Percentiles rank a stretch among this genome's conserved stretches.
Conservation (phyloP, 768 basidiomycete genomes). For the Leccinum sublutescens region DNA sequence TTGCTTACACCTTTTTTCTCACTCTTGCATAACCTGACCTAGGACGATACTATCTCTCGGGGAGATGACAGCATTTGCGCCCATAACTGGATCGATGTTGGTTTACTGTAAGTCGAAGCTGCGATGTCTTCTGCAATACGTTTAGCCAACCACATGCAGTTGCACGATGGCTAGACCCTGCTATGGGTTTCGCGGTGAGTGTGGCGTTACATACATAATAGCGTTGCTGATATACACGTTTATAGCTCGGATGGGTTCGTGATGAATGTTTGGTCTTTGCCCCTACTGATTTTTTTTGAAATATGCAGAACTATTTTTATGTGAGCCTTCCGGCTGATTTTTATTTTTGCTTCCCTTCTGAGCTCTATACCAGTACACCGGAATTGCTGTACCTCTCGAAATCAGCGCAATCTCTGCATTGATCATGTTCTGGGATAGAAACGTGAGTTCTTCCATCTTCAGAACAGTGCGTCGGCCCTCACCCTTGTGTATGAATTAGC, state of each 20-base stretch:
- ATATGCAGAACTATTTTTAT: slow-evolving; percentile 34
- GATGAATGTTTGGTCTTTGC: not conserved
- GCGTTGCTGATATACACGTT: not conserved
- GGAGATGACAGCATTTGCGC: slow-evolving; percentile 31
- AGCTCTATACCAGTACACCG: slow-evolving; percentile 9
- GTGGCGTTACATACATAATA: too few species aligned
- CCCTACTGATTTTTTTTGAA: slow-evolving; percentile 1
- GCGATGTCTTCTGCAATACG: not conserved
- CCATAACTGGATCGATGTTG: slow-evolving; percentile 29
- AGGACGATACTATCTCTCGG: slow-evolving; percentile 32
- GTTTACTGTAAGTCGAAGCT: slow-evolving; percentile 24
- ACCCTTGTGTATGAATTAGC: slow-evolving; percentile 28
- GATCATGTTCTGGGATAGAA: slow-evolving; percentile 49
- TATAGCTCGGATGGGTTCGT: slow-evolving; percentile 28
- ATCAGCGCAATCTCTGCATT: slow-evolving; percentile 49
- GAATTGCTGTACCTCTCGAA: slow-evolving; percentile 48
- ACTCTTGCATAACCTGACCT: not conserved
- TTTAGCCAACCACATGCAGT: slow-evolving; percentile 13
- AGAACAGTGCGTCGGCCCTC: too few species aligned
- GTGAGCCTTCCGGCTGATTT: slow-evolving; percentile 11
- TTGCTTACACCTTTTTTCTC: not conserved
- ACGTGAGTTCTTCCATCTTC: slow-evolving; percentile 11
- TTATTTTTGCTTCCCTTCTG: not conserved
- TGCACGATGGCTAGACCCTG: slow-evolving; percentile 34
- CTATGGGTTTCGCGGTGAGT: slow-evolving; percentile 31